Base-by-base conservation (phyloP, 768 basidiomycete genomes). In the Cubamyces sp. region DNA sequence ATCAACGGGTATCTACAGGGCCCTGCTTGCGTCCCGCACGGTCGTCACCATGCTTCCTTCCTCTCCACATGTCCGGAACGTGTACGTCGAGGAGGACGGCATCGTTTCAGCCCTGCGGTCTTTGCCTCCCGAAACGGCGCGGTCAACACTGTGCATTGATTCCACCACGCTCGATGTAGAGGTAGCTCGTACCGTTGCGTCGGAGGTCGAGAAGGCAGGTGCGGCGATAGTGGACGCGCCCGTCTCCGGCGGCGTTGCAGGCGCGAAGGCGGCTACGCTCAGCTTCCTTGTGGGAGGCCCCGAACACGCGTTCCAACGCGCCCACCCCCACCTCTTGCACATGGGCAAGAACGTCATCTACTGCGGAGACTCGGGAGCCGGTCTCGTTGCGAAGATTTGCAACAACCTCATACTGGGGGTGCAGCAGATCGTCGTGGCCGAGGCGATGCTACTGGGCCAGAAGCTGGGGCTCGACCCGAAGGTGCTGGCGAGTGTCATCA, bases 31-130 rank as follows among this genome's bases (percentile, higher is more conserved):
- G 23, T 89, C 90, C 18, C 74, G 79, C 48, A 88, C 84, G 9
- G 80, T 97, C 48, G 73, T 98, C 54, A 96, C 94, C 6, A 95
- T 96, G 93, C 81, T 98, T 1, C 95, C 95, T 0, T 95, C 94
- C 0, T 92, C 93, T 7, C 91, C 93, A 0, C 90, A 98, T 66
- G 94, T 97, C 43, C 79, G 84, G 54, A 75, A 80, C 52, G 94
- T 95, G 11, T 96, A 95, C 73, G 69, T 79, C 21, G 79, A 81
- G 43, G 74, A 74, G 49, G 76, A 77, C n/a, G 87, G 87, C 0
- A 84, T 96, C 54, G 76, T 92, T 59, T 81, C 88, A 4, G 81
- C 85, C 0, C 76, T 96, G 50, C 77, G 76, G 54, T 77, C 74
- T 18, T 69, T 94, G 41, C 51, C 74, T 1, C 48, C 49, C 3